Percentiles rank a stretch among this genome's conserved stretches.
Conservation (phyloP, 495 filamentous ascomycete species). For the Neurospora sp. region DNA sequence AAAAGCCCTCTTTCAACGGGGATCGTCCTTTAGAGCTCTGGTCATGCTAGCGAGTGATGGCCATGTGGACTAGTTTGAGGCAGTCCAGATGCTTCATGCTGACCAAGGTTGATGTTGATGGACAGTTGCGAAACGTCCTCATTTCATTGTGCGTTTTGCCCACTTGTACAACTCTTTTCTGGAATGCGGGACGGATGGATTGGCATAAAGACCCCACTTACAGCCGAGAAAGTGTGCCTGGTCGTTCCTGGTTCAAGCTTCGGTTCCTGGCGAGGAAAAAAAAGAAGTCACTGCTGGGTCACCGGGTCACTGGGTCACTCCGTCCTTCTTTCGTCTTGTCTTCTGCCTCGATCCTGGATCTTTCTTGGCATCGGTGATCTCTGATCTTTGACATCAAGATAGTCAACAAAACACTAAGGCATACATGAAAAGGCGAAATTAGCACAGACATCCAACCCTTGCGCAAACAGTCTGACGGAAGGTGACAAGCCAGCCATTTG, state of each 20-base stretch:
- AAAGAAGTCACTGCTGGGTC: background rate
- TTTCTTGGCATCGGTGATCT: background rate
- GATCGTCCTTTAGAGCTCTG: background rate
- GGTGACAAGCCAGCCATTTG: background rate
- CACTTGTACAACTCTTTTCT: background rate
- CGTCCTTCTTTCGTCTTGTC: background rate
- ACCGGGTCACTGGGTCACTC: background rate
- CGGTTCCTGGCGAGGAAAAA: background rate
- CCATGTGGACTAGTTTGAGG: background rate
- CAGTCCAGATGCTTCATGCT: background rate
- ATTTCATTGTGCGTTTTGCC: background rate
- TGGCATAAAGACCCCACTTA: conserved; percentile 11
- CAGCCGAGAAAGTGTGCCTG: background rate
- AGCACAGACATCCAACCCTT: background rate
- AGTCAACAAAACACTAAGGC: background rate
- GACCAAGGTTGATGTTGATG: background rate
- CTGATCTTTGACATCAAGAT: background rate
- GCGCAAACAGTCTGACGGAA: background rate
- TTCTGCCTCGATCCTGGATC: background rate
- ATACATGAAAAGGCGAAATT: background rate
- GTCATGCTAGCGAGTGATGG: too few relatives aligned
- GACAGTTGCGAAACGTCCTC: background rate
- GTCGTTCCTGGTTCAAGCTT: too few relatives aligned
- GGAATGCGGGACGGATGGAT: background rate
- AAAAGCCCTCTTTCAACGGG: background rate